Evolutionary conservation across 192 early-diverging fungal genomes (phyloP), one percentile per base, ranked within the genome.

Genomic region (Backusella psychrophila): DNA sequence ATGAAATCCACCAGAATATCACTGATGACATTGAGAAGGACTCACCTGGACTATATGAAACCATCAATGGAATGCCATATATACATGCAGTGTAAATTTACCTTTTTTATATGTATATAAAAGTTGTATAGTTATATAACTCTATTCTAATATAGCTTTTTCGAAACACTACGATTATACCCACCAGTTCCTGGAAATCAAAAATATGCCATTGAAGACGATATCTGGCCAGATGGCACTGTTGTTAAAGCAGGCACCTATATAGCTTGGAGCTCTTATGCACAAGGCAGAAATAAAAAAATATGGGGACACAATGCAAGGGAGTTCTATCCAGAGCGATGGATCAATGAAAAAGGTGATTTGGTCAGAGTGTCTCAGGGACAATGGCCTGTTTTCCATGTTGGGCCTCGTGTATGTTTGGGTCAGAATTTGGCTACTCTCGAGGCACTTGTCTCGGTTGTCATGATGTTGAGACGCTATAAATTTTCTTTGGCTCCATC

Each of bases 271-370:
- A 79, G 67, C 12, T 79, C 85, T 0, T 94, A 85, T 49, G 73
- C 78, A 2, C 86, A 89, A 75, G 90, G 89, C 8, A 76, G 90
- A 46, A 77, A 70, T 29, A 67, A 80, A 69, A 70, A 80, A 9
- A 78, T 92, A 15, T 94, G 91, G 92, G 92, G 92, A 11, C 34
- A 75, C 15, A 85, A 93, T 66, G 91, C 91, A 3, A 77, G 71
- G 42, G 75, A 87, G 67, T 94, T 91, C 78, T 71, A 82, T 11
- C 93, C 93, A 19, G 87, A 90, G 65, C 83, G 92, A 11, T 94
- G 92, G 89, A 72, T 93, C 17, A 80, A 83, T 19, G 75, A 69
- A 0, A 49, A 81, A 15, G 76, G 77, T 12, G 76, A 80, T 14
- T 56, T 77, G 12, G 80, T 75, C 44, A 66, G 53, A 26, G 77